Evolutionary conservation across 768 basidiomycete genomes (phyloP).

Genomic region (Omphalotus guepiniiformis): DNA sequence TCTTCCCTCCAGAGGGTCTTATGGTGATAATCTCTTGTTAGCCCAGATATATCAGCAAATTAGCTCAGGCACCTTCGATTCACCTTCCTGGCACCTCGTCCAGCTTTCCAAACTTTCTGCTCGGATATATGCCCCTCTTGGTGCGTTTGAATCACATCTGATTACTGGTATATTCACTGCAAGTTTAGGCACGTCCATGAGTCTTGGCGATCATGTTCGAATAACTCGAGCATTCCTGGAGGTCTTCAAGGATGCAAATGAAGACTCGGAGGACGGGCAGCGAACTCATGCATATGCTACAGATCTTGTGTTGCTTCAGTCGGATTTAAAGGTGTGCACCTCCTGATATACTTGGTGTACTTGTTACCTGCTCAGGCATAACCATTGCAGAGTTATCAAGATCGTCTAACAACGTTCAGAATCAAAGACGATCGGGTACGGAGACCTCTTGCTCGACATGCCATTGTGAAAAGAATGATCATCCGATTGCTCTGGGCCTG

Average conservation of each 20-base stretch:
- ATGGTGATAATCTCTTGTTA: conserved; percentile 36
- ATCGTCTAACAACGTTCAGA: conserved; percentile 58
- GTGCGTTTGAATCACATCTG: not conserved
- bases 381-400: conserved; percentile 62
- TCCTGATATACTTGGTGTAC: not conserved
- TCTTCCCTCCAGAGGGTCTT: not conserved
- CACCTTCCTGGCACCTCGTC: conserved; percentile 80
- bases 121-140: conserved; percentile 75
- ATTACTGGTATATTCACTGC: conserved; percentile 78
- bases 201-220: conserved; percentile 79
- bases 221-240: conserved; percentile 73
- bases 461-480: conserved; percentile 58
- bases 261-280: conserved; percentile 19
- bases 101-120: conserved; percentile 74
- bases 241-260: conserved; percentile 51
- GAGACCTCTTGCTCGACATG: conserved; percentile 48
- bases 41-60: conserved; percentile 63
- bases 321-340: conserved; percentile 56
- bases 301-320: conserved; percentile 31
- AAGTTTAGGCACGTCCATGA: conserved; percentile 74
- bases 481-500: conserved; percentile 63
- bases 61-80: conserved; percentile 73
- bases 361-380: not conserved
- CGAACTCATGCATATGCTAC: conserved; percentile 19
- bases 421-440: conserved; percentile 87